Evolutionary conservation across 768 basidiomycete genomes (phyloP).

Genomic region (Boletellus ananiceps): DNA sequence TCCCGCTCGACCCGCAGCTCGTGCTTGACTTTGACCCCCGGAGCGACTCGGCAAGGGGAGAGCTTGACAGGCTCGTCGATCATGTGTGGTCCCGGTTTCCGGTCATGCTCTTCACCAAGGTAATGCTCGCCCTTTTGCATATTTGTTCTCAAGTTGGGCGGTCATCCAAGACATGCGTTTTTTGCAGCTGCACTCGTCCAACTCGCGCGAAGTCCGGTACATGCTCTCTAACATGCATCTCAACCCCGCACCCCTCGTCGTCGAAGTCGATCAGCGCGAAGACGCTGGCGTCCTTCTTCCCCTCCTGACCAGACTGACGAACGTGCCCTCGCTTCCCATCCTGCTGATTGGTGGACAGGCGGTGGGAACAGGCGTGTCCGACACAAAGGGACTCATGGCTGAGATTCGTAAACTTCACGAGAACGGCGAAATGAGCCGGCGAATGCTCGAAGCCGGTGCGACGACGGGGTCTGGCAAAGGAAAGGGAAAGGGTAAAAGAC

Average conservation of each 20-base stretch:
- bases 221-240: constrained; percentile 54
- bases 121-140: constrained; percentile 20
- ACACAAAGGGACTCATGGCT: constrained; percentile 30
- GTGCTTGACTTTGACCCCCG: constrained; percentile 81
- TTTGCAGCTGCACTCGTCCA: constrained; percentile 54
- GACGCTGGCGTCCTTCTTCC: constrained; percentile 62
- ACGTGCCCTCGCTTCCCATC: constrained; percentile 51
- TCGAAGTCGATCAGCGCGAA: constrained; percentile 70
- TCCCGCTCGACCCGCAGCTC: constrained; percentile 72
- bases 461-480: constrained; percentile 50
- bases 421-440: constrained; percentile 47
- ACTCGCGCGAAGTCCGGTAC: constrained; percentile 62
- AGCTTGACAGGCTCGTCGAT: constrained; percentile 53
- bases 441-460: constrained; percentile 54
- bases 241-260: constrained; percentile 56
- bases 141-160: neutral
- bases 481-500: constrained; percentile 38
- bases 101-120: constrained; percentile 73
- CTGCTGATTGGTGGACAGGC: constrained; percentile 64
- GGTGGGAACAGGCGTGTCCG: constrained; percentile 35
- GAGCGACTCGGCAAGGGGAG: constrained; percentile 53
- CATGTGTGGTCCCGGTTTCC: constrained; percentile 74
- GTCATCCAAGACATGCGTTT: constrained; percentile 1
- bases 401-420: constrained; percentile 49
- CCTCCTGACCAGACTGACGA: constrained; percentile 59